Conservation (phyloP, 2,329 filamentous ascomycete genomes). For the Biscogniauxia sp. region DNA sequence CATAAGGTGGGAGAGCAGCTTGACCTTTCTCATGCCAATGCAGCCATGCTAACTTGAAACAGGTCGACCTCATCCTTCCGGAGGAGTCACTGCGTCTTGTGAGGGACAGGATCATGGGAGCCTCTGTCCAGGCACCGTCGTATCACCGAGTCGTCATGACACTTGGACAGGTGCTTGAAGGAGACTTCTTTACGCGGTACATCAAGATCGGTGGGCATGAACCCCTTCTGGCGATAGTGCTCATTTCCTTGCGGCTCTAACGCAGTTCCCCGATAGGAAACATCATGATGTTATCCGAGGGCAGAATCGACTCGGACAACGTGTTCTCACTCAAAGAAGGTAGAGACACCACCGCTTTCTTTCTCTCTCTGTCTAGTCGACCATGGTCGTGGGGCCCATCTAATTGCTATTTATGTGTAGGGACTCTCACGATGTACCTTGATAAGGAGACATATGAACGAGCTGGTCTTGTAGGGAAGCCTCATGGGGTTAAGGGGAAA, state of each 20-base stretch:
- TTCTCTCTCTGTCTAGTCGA: neutral
- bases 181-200: slow-evolving; percentile 78
- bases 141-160: slow-evolving; percentile 73
- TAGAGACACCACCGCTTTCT: too few species aligned
- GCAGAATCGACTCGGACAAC: slow-evolving; percentile 66
- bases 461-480: slow-evolving; percentile 73
- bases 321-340: slow-evolving; percentile 71
- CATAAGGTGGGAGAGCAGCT: slow-evolving; percentile 54
- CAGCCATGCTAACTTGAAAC: neutral
- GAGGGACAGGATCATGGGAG: slow-evolving; percentile 47
- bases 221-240: neutral
- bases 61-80: slow-evolving; percentile 73
- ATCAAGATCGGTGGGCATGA: slow-evolving; percentile 67
- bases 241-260: neutral
- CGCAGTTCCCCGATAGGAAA: slow-evolving; percentile 55
- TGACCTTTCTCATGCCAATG: neutral
- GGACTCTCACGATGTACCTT: slow-evolving; percentile 71
- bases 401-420: slow-evolving; percentile 32
- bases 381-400: neutral
- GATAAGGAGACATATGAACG: slow-evolving; percentile 81
- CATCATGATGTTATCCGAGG: slow-evolving; percentile 80
- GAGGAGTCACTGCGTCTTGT: slow-evolving; percentile 57
- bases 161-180: slow-evolving; percentile 67
- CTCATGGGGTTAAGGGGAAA: slow-evolving; percentile 57
- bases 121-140: slow-evolving; percentile 32